Evolutionary conservation across 2,329 filamentous ascomycete species (phyloP).

Genomic region (Fusarium robinianum): DNA sequence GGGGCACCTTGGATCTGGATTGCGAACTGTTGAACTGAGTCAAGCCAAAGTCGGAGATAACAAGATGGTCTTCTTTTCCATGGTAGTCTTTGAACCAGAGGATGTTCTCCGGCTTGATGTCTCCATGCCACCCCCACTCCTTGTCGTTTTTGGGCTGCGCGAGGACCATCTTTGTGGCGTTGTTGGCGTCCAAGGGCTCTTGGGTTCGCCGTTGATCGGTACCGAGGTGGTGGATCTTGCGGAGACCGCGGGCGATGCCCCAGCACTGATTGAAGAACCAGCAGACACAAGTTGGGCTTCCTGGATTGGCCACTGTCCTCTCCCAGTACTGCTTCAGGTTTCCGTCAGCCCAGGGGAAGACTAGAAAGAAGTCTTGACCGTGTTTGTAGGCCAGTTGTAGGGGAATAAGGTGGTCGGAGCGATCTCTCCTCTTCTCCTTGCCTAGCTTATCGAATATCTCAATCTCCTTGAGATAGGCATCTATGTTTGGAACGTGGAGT

Average conservation of each 20-base stretch:
- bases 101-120: slow-evolving; percentile 15
- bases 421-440: not conserved
- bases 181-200: not conserved
- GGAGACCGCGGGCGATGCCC: not conserved
- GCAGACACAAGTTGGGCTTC: rapidly evolving
- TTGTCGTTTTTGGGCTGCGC: not conserved
- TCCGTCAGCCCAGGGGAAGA: slow-evolving; percentile 8
- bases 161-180: not conserved
- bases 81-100: slow-evolving; percentile 7
- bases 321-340: slow-evolving; percentile 1
- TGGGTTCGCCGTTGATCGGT: not conserved
- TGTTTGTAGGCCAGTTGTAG: not conserved
- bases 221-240: not conserved
- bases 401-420: not conserved
- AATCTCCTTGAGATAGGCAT: too few relatives aligned
- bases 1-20: slow-evolving; percentile 1
- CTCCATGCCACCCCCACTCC: slow-evolving; percentile 9
- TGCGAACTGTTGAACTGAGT: slow-evolving; percentile 3
- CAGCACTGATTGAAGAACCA: slow-evolving; percentile 2
- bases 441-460: too few relatives aligned
- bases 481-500: too few relatives aligned
- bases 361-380: not conserved
- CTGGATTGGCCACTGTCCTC: not conserved
- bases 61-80: not conserved
- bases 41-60: slow-evolving; percentile 14